Percentiles rank a stretch among this genome's conserved stretches.
Conservation (phyloP, 208 protist species). For the Trypanosoma boissoni region DNA sequence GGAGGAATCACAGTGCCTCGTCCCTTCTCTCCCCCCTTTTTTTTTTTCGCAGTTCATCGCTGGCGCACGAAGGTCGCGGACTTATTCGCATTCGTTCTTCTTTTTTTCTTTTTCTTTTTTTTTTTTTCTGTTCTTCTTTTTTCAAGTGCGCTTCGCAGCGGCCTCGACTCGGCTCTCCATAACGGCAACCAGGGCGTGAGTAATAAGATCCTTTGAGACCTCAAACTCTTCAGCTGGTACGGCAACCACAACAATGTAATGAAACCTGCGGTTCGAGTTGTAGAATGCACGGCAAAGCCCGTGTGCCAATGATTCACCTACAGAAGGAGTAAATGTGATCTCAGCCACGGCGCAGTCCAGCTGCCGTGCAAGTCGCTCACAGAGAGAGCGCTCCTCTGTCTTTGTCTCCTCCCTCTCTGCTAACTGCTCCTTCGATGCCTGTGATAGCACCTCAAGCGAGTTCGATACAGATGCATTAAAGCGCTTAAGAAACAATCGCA, state of each 20-base stretch:
- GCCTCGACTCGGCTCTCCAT: conserved; percentile 72
- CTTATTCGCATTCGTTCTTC: conserved; percentile 4
- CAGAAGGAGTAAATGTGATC: conserved; percentile 60
- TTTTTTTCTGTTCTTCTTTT: conserved; percentile 7
- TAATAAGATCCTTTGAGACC: conserved; percentile 56
- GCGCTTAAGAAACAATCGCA: conserved; percentile 71
- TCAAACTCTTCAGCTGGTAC: conserved; percentile 74
- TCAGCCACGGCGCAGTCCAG: conserved; percentile 65
- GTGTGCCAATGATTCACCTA: conserved; percentile 56
- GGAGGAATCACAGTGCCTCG: no score
- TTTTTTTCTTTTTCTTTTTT: conserved; percentile 18
- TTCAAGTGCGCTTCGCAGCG: conserved; percentile 50
- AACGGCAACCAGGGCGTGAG: conserved; percentile 64
- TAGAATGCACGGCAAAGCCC: conserved; percentile 80
- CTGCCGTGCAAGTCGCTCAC: conserved; percentile 46
- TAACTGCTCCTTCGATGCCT: conserved; percentile 1
- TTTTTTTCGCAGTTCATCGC: no score
- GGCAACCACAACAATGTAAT: conserved; percentile 74
- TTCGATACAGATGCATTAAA: conserved; percentile 77
- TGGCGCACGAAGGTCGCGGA: no score
- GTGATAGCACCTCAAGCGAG: conserved; percentile 48
- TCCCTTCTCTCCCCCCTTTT: no score
- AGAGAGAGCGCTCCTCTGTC: conserved; percentile 21
- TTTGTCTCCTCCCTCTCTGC: neutral
- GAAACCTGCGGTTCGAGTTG: conserved; percentile 69